These are phyloP conservation scores for Triangularia verruculosa DNA, from an alignment of 2,329 filamentous ascomycete species.

Conservation along the genomic window DNA sequence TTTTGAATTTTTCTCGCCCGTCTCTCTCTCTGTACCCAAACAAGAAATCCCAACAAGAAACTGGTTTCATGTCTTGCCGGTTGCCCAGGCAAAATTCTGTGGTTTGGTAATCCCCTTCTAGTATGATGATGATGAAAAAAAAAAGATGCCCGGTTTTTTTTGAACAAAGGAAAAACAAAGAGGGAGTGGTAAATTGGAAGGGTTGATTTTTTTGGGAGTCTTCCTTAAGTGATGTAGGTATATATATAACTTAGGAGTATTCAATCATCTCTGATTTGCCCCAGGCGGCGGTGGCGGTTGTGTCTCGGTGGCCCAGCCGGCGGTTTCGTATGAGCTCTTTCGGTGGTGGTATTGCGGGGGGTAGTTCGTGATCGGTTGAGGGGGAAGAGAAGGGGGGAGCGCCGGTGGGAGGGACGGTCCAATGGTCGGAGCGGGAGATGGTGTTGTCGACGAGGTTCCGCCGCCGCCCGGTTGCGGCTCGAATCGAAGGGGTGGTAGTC, in stretches of 20 bases:
- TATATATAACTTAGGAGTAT: no score
- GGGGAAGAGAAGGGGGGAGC: conserved; percentile 14
- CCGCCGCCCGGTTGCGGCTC: conserved; percentile 35
- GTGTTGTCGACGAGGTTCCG: conserved; percentile 28
- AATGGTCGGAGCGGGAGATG: conserved; percentile 19
- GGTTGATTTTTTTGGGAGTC: no score
- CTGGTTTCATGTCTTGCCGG: neutral
- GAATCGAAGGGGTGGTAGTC: conserved; percentile 49
- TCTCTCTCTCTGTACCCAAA: neutral
- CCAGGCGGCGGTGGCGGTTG: conserved; percentile 21
- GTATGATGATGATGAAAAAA: neutral
- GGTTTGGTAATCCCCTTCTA: conserved; percentile 3
- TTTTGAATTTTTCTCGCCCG: neutral
- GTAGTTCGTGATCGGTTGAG: conserved; percentile 20
- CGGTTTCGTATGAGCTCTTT: conserved; percentile 37
- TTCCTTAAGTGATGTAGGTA: no score
- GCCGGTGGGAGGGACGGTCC: conserved; percentile 13
- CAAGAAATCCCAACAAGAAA: neutral
- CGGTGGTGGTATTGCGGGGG: conserved; percentile 18
- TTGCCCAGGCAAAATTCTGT: neutral
- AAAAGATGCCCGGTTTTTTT: no score
- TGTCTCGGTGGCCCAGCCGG: conserved; percentile 36
- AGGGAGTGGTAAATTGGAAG: no score
- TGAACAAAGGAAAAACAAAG: no score
- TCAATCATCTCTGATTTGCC: conserved; percentile 17